phyloP scores from a whole-genome alignment of 2,329 filamentous ascomycete genomes.

The Metarhizium anisopliae region DNA sequence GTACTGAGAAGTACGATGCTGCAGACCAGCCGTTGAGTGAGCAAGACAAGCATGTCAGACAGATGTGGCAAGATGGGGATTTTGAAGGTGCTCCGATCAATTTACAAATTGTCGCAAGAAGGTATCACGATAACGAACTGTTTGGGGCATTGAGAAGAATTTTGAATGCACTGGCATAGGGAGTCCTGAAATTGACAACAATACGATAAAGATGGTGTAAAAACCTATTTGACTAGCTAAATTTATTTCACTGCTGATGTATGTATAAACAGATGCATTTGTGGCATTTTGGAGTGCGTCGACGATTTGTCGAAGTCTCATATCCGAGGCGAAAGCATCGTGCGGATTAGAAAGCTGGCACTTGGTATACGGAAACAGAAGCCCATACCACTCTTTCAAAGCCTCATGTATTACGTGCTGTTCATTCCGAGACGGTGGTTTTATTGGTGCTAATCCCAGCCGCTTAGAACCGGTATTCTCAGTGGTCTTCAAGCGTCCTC shows the following conservation, averaged over 20 bases:
- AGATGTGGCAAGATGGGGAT: too few relatives aligned
- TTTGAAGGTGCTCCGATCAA: too few relatives aligned
- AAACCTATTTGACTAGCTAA: too few relatives aligned
- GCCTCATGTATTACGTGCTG: neutral
- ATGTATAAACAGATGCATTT: slow-evolving; percentile 13
- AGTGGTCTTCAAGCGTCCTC: neutral
- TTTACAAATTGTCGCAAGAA: too few relatives aligned
- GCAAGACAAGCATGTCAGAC: too few relatives aligned
- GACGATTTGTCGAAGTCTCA: neutral
- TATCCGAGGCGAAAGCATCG: neutral
- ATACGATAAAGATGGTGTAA: too few relatives aligned
- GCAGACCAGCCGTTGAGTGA: too few relatives aligned
- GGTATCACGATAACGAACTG: too few relatives aligned
- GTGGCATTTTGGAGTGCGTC: neutral
- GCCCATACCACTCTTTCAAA: neutral
- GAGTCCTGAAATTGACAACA: too few relatives aligned
- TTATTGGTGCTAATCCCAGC: neutral
- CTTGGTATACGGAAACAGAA: neutral
- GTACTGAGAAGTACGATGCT: too few relatives aligned
- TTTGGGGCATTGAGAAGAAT: too few relatives aligned
- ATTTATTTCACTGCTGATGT: neutral
- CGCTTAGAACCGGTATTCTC: neutral
- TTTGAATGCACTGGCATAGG: too few relatives aligned
- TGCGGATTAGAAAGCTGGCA: neutral
- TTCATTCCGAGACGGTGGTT: neutral